phyloP scores from a whole-genome alignment of 306 rosid species.

The Dalbergia cultrata region DNA sequence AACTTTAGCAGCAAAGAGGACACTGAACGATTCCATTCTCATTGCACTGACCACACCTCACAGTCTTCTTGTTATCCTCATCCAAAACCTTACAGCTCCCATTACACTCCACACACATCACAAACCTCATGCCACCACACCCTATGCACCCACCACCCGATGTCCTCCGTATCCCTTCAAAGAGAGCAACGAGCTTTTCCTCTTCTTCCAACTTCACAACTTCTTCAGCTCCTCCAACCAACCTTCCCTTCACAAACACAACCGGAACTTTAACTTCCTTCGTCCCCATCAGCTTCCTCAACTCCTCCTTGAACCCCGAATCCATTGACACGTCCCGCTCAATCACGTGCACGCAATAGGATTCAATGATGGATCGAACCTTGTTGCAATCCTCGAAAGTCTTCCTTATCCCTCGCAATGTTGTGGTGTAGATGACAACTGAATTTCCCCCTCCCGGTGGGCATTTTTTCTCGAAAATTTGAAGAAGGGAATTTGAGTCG shows the following conservation, averaged over 20 bases:
- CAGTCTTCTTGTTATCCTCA: conserved; percentile 57
- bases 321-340: conserved; percentile 98
- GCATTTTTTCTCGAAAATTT: conserved; percentile 61
- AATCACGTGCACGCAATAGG: conserved; percentile 56
- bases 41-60: conserved; percentile 78
- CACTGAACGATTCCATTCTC: conserved; percentile 91
- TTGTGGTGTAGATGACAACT: conserved; percentile 82
- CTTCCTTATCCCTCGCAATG: conserved; percentile 89
- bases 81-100: conserved; percentile 95
- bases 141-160: conserved; percentile 64
- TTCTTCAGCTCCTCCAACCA: conserved; percentile 81
- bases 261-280: conserved; percentile 79
- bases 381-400: conserved; percentile 89
- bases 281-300: conserved; percentile 68
- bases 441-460: conserved; percentile 79
- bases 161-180: conserved; percentile 72
- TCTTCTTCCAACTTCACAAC: conserved; percentile 89
- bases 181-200: conserved; percentile 65
- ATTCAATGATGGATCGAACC: conserved; percentile 74
- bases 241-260: conserved; percentile 81
- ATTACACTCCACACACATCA: conserved; percentile 77
- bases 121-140: conserved; percentile 82
- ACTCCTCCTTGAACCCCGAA: conserved; percentile 87
- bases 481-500: conserved; percentile 55
- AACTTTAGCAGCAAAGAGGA: conserved; percentile 71